These are phyloP conservation scores for Taphrina deformans DNA, from an alignment of 1,139 yeast species.

Conservation along the genomic window DNA sequence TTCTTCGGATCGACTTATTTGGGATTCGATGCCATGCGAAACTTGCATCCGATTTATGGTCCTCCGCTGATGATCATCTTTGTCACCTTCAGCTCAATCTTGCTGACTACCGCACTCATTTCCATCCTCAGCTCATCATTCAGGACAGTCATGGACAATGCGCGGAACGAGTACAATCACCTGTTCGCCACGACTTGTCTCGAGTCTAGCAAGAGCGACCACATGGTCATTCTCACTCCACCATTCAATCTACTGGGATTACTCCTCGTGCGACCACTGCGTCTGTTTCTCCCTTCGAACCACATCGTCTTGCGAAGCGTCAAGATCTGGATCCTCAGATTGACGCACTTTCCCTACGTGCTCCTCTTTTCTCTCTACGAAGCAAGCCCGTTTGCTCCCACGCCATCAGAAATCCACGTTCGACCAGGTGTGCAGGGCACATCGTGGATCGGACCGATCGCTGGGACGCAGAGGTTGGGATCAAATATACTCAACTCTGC, in stretches of 20 bases:
- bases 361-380: constrained; percentile 42
- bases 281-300: constrained; percentile 40
- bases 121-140: constrained; percentile 45
- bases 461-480: not conserved
- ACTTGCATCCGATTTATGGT: constrained; percentile 44
- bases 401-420: constrained; percentile 2
- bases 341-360: constrained; percentile 45
- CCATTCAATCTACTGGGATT: constrained; percentile 44
- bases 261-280: constrained; percentile 43
- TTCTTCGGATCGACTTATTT: constrained; percentile 45
- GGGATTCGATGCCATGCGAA: constrained; percentile 45
- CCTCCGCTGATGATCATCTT: constrained; percentile 44
- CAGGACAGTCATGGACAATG: constrained; percentile 45
- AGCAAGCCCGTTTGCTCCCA: constrained; percentile 12
- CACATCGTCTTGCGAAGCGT: constrained; percentile 41
- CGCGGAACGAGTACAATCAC: constrained; percentile 37
- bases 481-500: not conserved
- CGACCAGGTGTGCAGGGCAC: not conserved
- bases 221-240: constrained; percentile 45
- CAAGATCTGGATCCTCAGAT: constrained; percentile 41
- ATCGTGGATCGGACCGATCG: not conserved
- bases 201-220: constrained; percentile 43
- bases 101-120: constrained; percentile 44
- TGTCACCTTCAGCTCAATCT: constrained; percentile 41
- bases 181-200: constrained; percentile 28